These are phyloP conservation scores for Candida schatavii DNA, from an alignment of 805 yeast genomes.

Conservation along the genomic window DNA sequence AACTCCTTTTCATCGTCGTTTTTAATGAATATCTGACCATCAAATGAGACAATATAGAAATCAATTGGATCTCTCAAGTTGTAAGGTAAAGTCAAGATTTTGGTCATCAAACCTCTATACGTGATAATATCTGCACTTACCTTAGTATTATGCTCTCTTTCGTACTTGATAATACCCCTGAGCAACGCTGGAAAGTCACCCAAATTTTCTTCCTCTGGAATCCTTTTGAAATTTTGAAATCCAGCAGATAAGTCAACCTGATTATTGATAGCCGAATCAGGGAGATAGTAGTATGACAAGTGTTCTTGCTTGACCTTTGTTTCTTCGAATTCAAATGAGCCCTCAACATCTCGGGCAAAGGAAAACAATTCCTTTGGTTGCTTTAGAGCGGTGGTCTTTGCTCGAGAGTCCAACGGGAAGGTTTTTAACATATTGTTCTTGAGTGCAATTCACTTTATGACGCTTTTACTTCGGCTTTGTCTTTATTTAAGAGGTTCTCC, in stretches of 20 bases:
- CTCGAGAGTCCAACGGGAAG: conserved; percentile 46
- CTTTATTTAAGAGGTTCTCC: not conserved
- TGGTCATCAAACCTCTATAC: conserved; percentile 82
- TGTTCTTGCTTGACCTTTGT: conserved; percentile 46
- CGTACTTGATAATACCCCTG: conserved; percentile 53
- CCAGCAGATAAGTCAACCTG: conserved; percentile 66
- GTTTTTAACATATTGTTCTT: conserved; percentile 22
- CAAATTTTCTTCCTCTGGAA: conserved; percentile 51
- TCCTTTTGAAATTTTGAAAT: conserved; percentile 51
- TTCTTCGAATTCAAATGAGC: conserved; percentile 37
- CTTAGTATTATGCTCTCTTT: conserved; percentile 42
- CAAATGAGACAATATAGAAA: conserved; percentile 64
- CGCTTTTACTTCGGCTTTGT: not conserved
- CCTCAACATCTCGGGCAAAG: conserved; percentile 61
- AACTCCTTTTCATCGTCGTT: conserved; percentile 42
- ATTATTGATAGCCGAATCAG: conserved; percentile 64
- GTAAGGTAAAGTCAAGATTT: conserved; percentile 66
- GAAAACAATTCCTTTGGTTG: conserved; percentile 83
- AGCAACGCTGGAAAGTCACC: conserved; percentile 61
- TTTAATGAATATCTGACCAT: conserved; percentile 69
- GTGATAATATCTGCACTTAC: conserved; percentile 67
- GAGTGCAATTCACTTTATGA: not conserved
- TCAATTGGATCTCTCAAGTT: conserved; percentile 54
- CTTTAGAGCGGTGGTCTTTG: conserved; percentile 65
- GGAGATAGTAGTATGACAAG: conserved; percentile 75